Evolutionary conservation across 2,329 filamentous ascomycete genomes (phyloP), one percentile per base, ranked within the genome.

Genomic region (Ophiostoma ulmi): DNA sequence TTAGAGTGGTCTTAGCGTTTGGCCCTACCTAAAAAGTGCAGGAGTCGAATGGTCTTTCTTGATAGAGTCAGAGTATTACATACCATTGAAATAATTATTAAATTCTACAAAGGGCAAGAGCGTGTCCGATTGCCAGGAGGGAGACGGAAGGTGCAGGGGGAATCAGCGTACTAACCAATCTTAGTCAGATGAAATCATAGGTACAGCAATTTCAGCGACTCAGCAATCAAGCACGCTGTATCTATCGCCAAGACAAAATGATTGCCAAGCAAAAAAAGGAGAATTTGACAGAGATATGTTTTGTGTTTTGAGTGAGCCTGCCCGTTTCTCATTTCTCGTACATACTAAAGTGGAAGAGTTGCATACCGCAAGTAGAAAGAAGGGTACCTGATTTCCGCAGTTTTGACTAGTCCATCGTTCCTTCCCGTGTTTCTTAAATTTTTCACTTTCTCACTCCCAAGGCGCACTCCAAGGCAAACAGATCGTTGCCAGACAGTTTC

Each of bases 111-210:
- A 10, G n/a, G 52, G 52, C 52, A 58, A 58, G 48, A 55, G 48
- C 48, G 48, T 55, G 48, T 55, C 48, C 10, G n/a, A 26, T 55
- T 26, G 5, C 20, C 38, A 39, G 11, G 10, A 39, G 41, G 17
- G 14, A 44, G 14, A 20, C 17, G 17, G 44, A 48, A 48, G 20
- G 44, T 20, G 20, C 44, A 17, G 6, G 17, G 44, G 44, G n/a
- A 14, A 6, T 2, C 44, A 1, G 14, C 44, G 20, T 20, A 20
- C 44, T 48, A 48, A 17, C 44, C 17, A 48, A 48, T n/a, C 52
- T 58, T 58, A 58, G 52, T 58, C n/a, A 58, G 52, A 58, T 26
- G n/a, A 58, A 26, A 26, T 26, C 52, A 58, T 31, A 58, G 52
- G n/a, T n/a, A 58, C n/a, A 58, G 52, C 52, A 3, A 58, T 1